A percentile compares a stretch with the other conserved stretches of the same genome.
phyloP scores from a whole-genome alignment of 495 filamentous ascomycete species.

The Penicillium desertorum region DNA sequence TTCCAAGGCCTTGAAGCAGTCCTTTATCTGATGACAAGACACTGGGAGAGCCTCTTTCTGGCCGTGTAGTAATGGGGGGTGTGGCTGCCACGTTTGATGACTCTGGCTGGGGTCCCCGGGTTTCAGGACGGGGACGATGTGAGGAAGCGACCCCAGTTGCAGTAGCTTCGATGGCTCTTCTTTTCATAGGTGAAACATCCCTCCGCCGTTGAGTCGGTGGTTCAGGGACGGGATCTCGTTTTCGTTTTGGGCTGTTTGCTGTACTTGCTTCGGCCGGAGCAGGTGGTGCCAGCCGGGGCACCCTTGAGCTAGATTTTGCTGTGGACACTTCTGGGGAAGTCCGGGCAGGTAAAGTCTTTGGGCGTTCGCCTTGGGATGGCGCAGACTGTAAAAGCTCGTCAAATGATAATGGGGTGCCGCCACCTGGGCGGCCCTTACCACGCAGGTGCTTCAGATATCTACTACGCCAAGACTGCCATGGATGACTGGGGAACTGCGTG shows the following conservation, averaged over 20 bases:
- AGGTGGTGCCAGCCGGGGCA: not conserved
- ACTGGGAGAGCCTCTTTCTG: not conserved
- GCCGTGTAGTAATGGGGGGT: not conserved
- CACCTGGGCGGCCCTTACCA: conserved; percentile 43
- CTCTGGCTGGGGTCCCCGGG: not conserved
- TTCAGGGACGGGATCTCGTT: conserved; percentile 1
- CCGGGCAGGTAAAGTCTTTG: conserved; percentile 5
- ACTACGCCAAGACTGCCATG: conserved; percentile 71
- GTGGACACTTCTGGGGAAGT: not conserved
- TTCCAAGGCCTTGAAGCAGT: conserved; percentile 2
- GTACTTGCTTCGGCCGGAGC: not conserved
- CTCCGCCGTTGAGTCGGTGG: not conserved
- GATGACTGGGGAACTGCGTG: conserved; percentile 60
- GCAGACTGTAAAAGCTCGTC: conserved; percentile 2
- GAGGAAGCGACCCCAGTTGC: not conserved
- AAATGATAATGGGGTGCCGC: conserved; percentile 15
- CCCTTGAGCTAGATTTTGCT: not conserved
- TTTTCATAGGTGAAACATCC: conserved; percentile 10
- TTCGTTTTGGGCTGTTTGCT: conserved; percentile 7
- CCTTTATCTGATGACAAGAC: not conserved
- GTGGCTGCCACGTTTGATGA: not conserved
- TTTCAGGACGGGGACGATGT: not conserved
- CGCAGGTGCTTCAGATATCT: conserved; percentile 62
- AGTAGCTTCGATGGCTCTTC: conserved; percentile 7
- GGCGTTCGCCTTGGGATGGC: conserved; percentile 1